A percentile compares a stretch with the other conserved stretches of the same genome.
phyloP scores from a whole-genome alignment of 352 stramenopile species.

The Phytopythium mirpurense region DNA sequence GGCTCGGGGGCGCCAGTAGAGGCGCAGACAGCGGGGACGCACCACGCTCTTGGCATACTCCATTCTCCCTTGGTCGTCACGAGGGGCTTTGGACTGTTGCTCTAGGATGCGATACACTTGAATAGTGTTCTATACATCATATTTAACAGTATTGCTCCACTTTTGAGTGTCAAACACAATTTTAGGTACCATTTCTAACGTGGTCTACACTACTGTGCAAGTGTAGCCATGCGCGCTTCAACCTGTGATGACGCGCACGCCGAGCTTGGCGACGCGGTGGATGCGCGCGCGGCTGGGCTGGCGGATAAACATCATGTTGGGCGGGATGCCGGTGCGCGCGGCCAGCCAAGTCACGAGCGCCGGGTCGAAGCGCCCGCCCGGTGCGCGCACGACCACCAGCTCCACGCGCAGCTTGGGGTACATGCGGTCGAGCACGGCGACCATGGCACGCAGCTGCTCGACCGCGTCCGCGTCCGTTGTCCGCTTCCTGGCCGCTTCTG shows the following conservation, averaged over 20 bases:
- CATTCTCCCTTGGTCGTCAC: constrained; percentile 18
- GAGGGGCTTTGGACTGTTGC: too few relatives aligned
- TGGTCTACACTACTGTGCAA: neutral
- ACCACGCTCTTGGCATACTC: constrained; percentile 61
- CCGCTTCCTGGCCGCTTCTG: neutral
- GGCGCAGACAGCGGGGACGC: constrained; percentile 3
- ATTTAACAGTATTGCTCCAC: neutral
- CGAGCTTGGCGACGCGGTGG: constrained; percentile 83
- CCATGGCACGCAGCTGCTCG: constrained; percentile 72
- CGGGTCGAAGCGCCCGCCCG: constrained; percentile 57
- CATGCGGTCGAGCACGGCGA: constrained; percentile 81
- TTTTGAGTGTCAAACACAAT: too few relatives aligned
- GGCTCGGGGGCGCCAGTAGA: too few relatives aligned
- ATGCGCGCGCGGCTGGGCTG: constrained; percentile 87
- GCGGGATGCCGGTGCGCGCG: constrained; percentile 60
- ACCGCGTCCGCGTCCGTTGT: constrained; percentile 13
- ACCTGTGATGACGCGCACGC: constrained; percentile 86
- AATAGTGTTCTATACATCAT: too few relatives aligned
- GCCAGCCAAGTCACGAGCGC: constrained; percentile 87
- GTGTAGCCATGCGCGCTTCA: constrained; percentile 15
- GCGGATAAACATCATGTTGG: constrained; percentile 94
- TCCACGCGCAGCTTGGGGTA: constrained; percentile 93
- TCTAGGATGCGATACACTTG: too few relatives aligned
- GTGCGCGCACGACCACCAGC: constrained; percentile 64
- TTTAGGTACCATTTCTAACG: too few relatives aligned